These are phyloP conservation scores for Pneumocystis murina DNA, from an alignment of 1,139 yeast species.

Conservation along the genomic window DNA sequence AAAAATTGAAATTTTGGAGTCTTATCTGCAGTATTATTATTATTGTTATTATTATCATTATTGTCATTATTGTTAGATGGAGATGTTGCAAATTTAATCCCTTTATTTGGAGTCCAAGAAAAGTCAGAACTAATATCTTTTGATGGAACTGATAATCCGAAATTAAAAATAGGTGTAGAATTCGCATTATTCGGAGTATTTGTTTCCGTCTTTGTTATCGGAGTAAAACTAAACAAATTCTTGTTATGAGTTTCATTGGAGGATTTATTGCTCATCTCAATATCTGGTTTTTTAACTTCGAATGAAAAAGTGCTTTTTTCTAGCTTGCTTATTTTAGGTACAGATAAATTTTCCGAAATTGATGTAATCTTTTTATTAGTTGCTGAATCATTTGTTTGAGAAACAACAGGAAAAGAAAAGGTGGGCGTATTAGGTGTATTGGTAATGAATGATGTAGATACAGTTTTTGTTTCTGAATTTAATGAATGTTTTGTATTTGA, in stretches of 20 bases:
- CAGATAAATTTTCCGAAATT: background rate
- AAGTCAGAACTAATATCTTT: slow-evolving; percentile 3
- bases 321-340: background rate
- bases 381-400: background rate
- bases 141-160: background rate
- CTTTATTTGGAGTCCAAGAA: slow-evolving; percentile 25
- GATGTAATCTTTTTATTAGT: background rate
- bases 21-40: background rate
- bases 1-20: slow-evolving; percentile 6
- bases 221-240: background rate
- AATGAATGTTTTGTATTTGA: background rate
- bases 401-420: background rate
- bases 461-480: background rate
- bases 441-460: background rate
- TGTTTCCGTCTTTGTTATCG: background rate
- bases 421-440: background rate
- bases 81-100: slow-evolving; percentile 22
- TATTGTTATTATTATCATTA: slow-evolving; percentile 8
- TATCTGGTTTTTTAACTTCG: background rate
- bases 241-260: background rate
- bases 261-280: background rate
- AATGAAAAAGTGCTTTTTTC: background rate
- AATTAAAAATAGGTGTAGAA: slow-evolving; percentile 4
- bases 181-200: background rate
- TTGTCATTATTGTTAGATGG: background rate